Percentiles rank a stretch among this genome's conserved stretches.
Evolutionary conservation across 345 rosid species (phyloP).

Genomic region (Populus ilicifolia): DNA sequence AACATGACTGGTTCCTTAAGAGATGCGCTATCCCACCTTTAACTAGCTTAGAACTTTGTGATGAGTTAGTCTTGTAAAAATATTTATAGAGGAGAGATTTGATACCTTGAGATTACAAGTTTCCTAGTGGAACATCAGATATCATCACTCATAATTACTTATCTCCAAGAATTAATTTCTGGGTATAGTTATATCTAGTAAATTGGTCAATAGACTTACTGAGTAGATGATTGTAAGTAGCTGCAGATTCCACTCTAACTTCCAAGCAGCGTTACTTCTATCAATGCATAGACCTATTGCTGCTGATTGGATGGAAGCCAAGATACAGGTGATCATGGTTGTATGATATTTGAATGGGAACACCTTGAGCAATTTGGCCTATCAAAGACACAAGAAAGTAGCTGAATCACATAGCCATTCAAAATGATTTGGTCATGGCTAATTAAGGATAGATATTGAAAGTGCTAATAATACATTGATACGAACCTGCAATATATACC

Average conservation of each 20-base stretch:
- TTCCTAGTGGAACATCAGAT: too few relatives aligned
- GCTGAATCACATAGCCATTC: not conserved
- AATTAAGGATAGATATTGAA: too few relatives aligned
- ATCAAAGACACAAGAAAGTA: not conserved
- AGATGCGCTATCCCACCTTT: too few relatives aligned
- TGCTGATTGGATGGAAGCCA: constrained; percentile 32
- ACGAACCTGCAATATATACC: constrained; percentile 46
- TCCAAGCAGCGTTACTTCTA: constrained; percentile 26
- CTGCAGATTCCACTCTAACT: constrained; percentile 37
- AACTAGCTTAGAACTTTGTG: too few relatives aligned
- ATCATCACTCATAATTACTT: too few relatives aligned
- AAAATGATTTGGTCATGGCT: not conserved
- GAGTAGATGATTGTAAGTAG: constrained; percentile 45
- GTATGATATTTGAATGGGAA: constrained; percentile 40
- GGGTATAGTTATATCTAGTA: not conserved
- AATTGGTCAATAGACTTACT: constrained; percentile 11
- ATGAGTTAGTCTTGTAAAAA: too few relatives aligned
- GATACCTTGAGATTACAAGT: too few relatives aligned
- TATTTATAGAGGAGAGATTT: too few relatives aligned
- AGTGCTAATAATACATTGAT: not conserved
- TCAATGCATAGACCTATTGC: constrained; percentile 35
- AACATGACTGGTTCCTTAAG: too few relatives aligned
- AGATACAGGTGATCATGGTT: constrained; percentile 42
- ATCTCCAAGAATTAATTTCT: not conserved
- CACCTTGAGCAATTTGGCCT: constrained; percentile 36